A percentile compares a stretch with the other conserved stretches of the same genome.
Evolutionary conservation across 331 rosid species (phyloP).

Genomic region (Malus hybrid): DNA sequence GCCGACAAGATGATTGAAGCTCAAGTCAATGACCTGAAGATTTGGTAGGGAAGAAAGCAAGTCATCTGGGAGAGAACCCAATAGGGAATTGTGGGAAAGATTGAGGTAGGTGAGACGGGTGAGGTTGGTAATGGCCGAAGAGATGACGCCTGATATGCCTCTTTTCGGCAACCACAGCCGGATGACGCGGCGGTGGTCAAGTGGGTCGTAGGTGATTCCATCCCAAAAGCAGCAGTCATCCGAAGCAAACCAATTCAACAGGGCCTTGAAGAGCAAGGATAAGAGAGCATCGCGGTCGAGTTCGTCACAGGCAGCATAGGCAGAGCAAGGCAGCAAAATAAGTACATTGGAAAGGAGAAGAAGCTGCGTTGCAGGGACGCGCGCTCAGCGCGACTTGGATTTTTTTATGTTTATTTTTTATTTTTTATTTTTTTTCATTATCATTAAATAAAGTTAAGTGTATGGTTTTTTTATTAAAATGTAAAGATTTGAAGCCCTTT

Average conservation of each 20-base stretch:
- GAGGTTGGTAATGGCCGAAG: constrained; percentile 36
- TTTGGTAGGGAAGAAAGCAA: constrained; percentile 38
- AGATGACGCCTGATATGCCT: constrained; percentile 47
- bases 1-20: constrained; percentile 58
- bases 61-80: constrained; percentile 39
- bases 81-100: constrained; percentile 55
- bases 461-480: no score
- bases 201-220: constrained; percentile 44
- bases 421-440: no score
- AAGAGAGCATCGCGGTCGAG: constrained; percentile 47
- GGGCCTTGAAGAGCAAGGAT: constrained; percentile 20
- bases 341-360: no score
- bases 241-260: constrained; percentile 47
- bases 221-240: constrained; percentile 80
- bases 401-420: no score
- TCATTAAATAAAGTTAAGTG: no score
- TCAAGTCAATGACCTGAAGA: constrained; percentile 56
- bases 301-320: constrained; percentile 36
- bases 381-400: no score
- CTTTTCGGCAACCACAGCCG: constrained; percentile 37
- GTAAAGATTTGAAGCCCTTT: no score
- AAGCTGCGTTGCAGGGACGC: no score
- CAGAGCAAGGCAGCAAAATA: constrained; percentile 15
- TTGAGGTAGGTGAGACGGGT: constrained; percentile 49
- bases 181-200: constrained; percentile 36